These are phyloP conservation scores for Huntiella abstrusa DNA, from an alignment of 2,329 filamentous ascomycete species.

Conservation along the genomic window DNA sequence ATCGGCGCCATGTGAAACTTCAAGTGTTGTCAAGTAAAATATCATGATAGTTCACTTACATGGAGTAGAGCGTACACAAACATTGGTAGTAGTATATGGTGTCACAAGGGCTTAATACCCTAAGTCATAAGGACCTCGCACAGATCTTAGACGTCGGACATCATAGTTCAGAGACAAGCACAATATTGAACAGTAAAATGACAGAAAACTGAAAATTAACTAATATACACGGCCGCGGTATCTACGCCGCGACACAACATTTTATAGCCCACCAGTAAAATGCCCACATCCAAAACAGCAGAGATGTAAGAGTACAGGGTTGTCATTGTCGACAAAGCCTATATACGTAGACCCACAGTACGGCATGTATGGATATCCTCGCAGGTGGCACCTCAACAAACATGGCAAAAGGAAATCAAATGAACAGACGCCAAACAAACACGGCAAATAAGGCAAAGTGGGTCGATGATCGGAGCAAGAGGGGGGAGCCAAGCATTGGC, in stretches of 20 bases:
- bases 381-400: constrained; percentile 5
- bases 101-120: too few relatives aligned
- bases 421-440: neutral
- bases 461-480: neutral
- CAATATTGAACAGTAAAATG: too few relatives aligned
- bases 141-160: too few relatives aligned
- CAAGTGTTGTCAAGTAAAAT: too few relatives aligned
- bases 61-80: too few relatives aligned
- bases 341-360: neutral
- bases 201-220: neutral
- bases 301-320: neutral
- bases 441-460: neutral
- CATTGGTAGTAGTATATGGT: too few relatives aligned
- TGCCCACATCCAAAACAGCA: neutral
- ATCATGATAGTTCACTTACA: too few relatives aligned
- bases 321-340: neutral
- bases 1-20: too few relatives aligned
- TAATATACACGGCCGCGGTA: neutral
- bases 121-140: too few relatives aligned
- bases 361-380: constrained; percentile 6
- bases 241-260: neutral
- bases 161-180: too few relatives aligned
- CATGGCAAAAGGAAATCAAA: constrained; percentile 4
- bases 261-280: neutral
- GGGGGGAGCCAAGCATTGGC: too few relatives aligned